These are phyloP conservation scores for Tulasnella sp. DNA, from an alignment of 768 basidiomycete species.

Conservation along the genomic window DNA sequence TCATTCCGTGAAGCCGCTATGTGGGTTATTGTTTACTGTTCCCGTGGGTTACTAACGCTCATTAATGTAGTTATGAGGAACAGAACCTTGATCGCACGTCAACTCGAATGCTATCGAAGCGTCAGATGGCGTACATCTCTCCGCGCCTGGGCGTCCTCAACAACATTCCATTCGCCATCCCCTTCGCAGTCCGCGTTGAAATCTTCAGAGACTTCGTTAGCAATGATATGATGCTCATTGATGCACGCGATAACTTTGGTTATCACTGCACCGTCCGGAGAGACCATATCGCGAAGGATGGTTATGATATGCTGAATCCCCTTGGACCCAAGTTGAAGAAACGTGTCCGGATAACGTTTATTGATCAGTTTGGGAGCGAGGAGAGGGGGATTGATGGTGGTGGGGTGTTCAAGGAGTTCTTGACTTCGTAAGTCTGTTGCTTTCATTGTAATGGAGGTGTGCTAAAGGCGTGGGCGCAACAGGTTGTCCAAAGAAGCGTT, in stretches of 20 bases:
- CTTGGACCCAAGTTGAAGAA: conserved; percentile 65
- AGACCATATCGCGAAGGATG: conserved; percentile 73
- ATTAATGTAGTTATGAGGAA: conserved; percentile 56
- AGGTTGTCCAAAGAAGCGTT: conserved; percentile 88
- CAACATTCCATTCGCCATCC: conserved; percentile 92
- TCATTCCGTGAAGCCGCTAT: conserved; percentile 82
- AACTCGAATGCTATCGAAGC: conserved; percentile 39
- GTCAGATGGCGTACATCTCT: conserved; percentile 60
- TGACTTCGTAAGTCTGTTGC: conserved; percentile 44
- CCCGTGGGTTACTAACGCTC: neutral
- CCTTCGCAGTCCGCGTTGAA: conserved; percentile 79
- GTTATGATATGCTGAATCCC: conserved; percentile 61
- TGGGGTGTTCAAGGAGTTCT: conserved; percentile 95
- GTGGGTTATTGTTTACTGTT: conserved; percentile 31
- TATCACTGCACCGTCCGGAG: conserved; percentile 41
- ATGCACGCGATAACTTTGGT: conserved; percentile 19
- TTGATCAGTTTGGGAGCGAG: conserved; percentile 75
- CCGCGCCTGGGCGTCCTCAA: conserved; percentile 84
- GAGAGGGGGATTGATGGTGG: conserved; percentile 96
- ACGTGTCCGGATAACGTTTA: conserved; percentile 80
- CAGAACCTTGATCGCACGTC: conserved; percentile 28
- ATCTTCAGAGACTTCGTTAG: conserved; percentile 78
- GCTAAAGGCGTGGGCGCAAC: neutral
- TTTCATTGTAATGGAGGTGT: neutral
- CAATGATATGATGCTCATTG: conserved; percentile 37